Conservation (phyloP, 495 filamentous ascomycete genomes). For the Amphirosellinia nigrospora region DNA sequence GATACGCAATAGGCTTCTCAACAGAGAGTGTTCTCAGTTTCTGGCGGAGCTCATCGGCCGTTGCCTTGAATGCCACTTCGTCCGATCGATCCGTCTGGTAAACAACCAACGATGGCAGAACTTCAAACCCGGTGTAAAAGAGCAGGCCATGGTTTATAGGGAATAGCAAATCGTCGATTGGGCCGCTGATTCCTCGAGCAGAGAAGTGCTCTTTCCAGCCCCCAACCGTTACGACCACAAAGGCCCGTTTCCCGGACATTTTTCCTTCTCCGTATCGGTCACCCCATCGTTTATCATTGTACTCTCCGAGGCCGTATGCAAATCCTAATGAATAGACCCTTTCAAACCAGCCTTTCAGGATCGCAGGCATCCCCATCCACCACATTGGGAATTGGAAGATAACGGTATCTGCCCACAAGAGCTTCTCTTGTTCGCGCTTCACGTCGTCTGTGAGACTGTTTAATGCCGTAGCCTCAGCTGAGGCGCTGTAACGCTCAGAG, state of each 20-base stretch:
- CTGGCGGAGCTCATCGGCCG: conserved; percentile 4
- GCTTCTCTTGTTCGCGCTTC: conserved; percentile 16
- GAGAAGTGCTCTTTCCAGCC: conserved; percentile 10
- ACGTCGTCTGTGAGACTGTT: neutral
- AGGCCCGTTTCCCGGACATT: neutral
- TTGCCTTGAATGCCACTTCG: neutral
- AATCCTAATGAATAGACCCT: conserved; percentile 14
- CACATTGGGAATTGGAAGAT: conserved; percentile 14
- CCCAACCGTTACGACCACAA: neutral
- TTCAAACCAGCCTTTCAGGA: conserved; percentile 13
- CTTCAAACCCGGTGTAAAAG: conserved; percentile 11
- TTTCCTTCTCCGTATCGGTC: conserved; percentile 12
- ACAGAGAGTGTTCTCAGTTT: neutral
- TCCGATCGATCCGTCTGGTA: conserved; percentile 5
- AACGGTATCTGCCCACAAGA: conserved; percentile 10
- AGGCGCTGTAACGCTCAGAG: too few relatives aligned
- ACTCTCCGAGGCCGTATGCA: conserved; percentile 3
- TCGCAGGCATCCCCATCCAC: conserved; percentile 17
- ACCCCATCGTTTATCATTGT: neutral
- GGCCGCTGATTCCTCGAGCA: conserved; percentile 11
- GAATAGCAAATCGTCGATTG: conserved; percentile 13
- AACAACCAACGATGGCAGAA: neutral
- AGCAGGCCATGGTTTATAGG: conserved; percentile 8
- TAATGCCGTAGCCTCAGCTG: neutral
- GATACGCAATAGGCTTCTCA: neutral